phyloP scores from a whole-genome alignment of 768 basidiomycete genomes.

The Lentinus brumalis region DNA sequence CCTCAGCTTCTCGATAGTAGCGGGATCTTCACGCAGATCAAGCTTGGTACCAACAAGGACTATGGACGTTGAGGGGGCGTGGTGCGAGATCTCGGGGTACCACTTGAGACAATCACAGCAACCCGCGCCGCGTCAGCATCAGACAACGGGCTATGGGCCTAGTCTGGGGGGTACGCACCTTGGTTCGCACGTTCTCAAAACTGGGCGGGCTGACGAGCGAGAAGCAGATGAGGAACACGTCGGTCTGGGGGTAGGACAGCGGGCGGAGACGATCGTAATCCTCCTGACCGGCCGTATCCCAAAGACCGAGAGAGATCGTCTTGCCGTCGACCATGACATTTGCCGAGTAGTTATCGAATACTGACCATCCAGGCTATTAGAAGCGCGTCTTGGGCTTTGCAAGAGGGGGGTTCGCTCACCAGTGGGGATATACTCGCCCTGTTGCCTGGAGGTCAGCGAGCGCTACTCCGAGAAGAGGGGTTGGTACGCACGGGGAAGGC shows the following conservation, averaged over 20 bases:
- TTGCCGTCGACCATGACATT: conserved; percentile 99
- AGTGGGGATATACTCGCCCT: conserved; percentile 98
- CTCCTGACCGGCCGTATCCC: conserved; percentile 99
- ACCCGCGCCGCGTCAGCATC: conserved; percentile 12
- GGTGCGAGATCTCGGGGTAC: conserved; percentile 97
- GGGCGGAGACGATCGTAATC: conserved; percentile 98
- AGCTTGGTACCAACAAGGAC: conserved; percentile 97
- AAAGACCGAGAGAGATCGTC: conserved; percentile 96
- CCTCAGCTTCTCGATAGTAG: conserved; percentile 88
- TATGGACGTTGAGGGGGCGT: conserved; percentile 91
- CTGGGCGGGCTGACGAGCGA: conserved; percentile 96
- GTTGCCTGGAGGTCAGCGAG: conserved; percentile 8
- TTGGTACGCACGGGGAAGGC: conserved; percentile 80
- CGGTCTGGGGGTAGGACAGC: conserved; percentile 97
- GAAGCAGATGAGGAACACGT: conserved; percentile 99
- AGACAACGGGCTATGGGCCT: conserved; percentile 8
- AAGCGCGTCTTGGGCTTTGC: conserved; percentile 1
- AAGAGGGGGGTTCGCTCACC: conserved; percentile 45
- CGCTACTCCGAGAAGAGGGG: background rate
- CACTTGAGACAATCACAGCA: conserved; percentile 52
- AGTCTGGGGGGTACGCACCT: conserved; percentile 52
- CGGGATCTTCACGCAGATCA: conserved; percentile 93
- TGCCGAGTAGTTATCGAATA: conserved; percentile 98
- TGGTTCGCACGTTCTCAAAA: conserved; percentile 98
- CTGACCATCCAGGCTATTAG: conserved; percentile 41